A percentile compares a stretch with the other conserved stretches of the same genome.
phyloP scores from a whole-genome alignment of 768 basidiomycete genomes.

The Hypholoma sublateritium region DNA sequence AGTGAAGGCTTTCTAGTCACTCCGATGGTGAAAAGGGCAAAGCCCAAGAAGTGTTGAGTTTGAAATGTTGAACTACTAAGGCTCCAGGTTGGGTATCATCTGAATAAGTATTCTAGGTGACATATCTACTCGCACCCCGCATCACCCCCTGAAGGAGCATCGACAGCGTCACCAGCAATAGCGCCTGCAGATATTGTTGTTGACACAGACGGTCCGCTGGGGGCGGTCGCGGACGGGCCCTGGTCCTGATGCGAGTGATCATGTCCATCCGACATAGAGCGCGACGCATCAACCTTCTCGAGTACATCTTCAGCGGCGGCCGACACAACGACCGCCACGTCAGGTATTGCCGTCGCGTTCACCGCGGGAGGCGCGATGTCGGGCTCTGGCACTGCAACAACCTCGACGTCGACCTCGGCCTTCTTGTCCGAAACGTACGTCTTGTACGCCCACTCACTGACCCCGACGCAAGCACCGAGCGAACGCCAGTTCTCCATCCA shows the following conservation, averaged over 20 bases:
- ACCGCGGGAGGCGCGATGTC: background rate
- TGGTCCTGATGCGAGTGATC: background rate
- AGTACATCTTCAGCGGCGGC: background rate
- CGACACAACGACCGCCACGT: background rate
- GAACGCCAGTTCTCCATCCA: conserved; percentile 65
- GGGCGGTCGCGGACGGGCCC: background rate
- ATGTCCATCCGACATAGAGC: background rate
- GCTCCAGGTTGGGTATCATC: too few relatives aligned
- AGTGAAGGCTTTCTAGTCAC: too few relatives aligned
- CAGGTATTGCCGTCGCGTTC: too few relatives aligned
- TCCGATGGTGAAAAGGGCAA: too few relatives aligned
- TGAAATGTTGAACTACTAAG: too few relatives aligned
- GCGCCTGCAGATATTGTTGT: conserved; percentile 4
- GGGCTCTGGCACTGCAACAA: background rate
- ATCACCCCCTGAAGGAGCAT: background rate
- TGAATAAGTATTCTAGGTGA: too few relatives aligned
- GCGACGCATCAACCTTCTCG: background rate
- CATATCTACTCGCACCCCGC: background rate
- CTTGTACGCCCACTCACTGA: conserved; percentile 83
- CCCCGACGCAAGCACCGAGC: conserved; percentile 68
- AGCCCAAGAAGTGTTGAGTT: too few relatives aligned
- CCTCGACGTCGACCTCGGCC: background rate
- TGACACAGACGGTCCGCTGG: background rate
- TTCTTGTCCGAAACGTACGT: conserved; percentile 5
- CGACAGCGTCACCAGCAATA: conserved; percentile 6